Evolutionary conservation across 2,329 filamentous ascomycete species (phyloP).

Genomic region (Aspergillus spinulosporus): DNA sequence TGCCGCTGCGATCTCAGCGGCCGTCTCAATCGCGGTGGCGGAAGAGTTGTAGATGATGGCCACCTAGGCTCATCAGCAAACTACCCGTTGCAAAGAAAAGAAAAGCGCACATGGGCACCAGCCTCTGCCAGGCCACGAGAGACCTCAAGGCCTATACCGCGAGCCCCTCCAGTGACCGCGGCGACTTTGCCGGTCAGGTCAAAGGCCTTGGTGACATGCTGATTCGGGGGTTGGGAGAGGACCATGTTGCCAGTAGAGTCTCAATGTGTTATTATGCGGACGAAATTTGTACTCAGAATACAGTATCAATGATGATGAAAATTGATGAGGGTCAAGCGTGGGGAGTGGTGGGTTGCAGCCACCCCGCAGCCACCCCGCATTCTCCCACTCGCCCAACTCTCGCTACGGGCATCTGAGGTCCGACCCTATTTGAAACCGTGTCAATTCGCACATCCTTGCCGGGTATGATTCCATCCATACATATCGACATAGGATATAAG

Average conservation of each 20-base stretch:
- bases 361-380: too few relatives aligned
- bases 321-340: too few relatives aligned
- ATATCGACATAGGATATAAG: too few relatives aligned
- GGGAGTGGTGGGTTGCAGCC: too few relatives aligned
- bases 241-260: constrained; percentile 19
- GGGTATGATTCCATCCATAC: too few relatives aligned
- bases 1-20: constrained; percentile 27
- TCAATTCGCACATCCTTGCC: too few relatives aligned
- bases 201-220: constrained; percentile 28
- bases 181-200: constrained; percentile 30
- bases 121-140: constrained; percentile 39
- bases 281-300: too few relatives aligned
- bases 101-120: constrained; percentile 36
- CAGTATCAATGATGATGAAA: too few relatives aligned
- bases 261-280: too few relatives aligned
- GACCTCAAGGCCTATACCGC: constrained; percentile 41
- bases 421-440: too few relatives aligned
- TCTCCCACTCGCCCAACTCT: too few relatives aligned
- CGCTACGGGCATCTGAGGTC: too few relatives aligned
- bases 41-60: constrained; percentile 34
- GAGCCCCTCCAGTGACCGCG: constrained; percentile 30
- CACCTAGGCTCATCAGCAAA: constrained; percentile 18
- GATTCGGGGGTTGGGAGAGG: constrained; percentile 22
- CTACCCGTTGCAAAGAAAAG: constrained; percentile 8
- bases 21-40: constrained; percentile 24